Conservation (phyloP, 768 basidiomycete species). For the Serendipita sp. region DNA sequence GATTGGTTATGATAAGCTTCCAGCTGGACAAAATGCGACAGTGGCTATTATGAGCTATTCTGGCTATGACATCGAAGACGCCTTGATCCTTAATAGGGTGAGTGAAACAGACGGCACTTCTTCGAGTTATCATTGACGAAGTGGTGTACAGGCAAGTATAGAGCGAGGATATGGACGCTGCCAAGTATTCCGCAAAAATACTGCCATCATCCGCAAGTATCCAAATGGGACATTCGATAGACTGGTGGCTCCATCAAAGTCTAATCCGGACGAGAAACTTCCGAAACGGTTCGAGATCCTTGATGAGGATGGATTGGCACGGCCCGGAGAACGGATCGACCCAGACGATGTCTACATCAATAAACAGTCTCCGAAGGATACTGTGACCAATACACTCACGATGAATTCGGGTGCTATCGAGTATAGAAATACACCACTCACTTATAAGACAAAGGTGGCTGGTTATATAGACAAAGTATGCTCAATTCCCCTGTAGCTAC, state of each 20-base stretch:
- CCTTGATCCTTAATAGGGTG: slow-evolving; percentile 87
- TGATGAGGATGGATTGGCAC: slow-evolving; percentile 83
- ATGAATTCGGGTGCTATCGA: slow-evolving; percentile 61
- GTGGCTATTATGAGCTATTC: slow-evolving; percentile 99
- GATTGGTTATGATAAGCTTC: slow-evolving; percentile 88
- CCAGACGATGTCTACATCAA: slow-evolving; percentile 92
- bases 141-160: slow-evolving; percentile 60
- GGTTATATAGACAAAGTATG: slow-evolving; percentile 77
- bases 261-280: slow-evolving; percentile 65
- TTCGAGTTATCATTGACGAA: background rate
- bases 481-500: background rate
- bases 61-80: slow-evolving; percentile 99
- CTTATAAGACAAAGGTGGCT: slow-evolving; percentile 85
- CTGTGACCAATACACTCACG: slow-evolving; percentile 79
- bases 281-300: slow-evolving; percentile 83
- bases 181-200: slow-evolving; percentile 92
- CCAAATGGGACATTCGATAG: slow-evolving; percentile 98
- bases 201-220: slow-evolving; percentile 87
- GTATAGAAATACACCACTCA: slow-evolving; percentile 85
- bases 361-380: slow-evolving; percentile 89
- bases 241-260: slow-evolving; percentile 48
- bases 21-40: slow-evolving; percentile 95
- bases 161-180: slow-evolving; percentile 97
- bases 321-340: slow-evolving; percentile 86
- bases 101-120: slow-evolving; percentile 9